Evolutionary conservation across 768 basidiomycete species (phyloP), one percentile per base, ranked within the genome.

Genomic region (Kwoniella heveanensis): DNA sequence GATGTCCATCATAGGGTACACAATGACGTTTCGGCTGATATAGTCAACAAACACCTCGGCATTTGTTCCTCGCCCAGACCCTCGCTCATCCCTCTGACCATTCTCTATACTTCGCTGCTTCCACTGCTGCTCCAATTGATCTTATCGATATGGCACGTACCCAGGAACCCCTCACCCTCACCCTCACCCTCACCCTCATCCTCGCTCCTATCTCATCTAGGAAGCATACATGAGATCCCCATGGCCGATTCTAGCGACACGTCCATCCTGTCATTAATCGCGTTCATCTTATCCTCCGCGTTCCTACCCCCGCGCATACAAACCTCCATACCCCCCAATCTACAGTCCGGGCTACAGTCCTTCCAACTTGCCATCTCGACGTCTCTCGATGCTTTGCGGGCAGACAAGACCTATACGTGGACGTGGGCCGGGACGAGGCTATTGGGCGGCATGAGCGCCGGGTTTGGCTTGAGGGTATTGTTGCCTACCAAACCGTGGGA

Each of bases 391-490:
- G 39, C 39, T 17, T 44, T 10, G 60, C 72, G 39, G 3, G 9
- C 39, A 69, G 77, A 55, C 62, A 68, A 21, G 39, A 44, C 39
- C 10, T 44, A 44, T 19, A 44, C 39, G 8, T 44, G 39, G 39
- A 68, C 74, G 9, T 79, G 79, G 80, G 68, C 77, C 21, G 72
- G 74, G 2, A 70, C 70, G 1, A 55, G 67, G 9, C 51, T 80
- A 13, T 67, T 80, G 6, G 77, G 77, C 8, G 80, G 80, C 13
- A 77, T 80, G 72, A 69, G 73, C 27, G 72, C 73, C 1, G 80
- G 78, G 0, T 80, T 80, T 51, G 79, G 77, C 1, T 60, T 80
- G 47, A 54, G 78, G 36, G 75, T 77, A 0, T 25, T 78, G 8
- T 54, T 79, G 39, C 77, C 78, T n/a, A 78, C 76, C 2, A 65